Conservation (phyloP, 1,284 basidiomycete species). For the Moesziomyces parantarcticus region DNA sequence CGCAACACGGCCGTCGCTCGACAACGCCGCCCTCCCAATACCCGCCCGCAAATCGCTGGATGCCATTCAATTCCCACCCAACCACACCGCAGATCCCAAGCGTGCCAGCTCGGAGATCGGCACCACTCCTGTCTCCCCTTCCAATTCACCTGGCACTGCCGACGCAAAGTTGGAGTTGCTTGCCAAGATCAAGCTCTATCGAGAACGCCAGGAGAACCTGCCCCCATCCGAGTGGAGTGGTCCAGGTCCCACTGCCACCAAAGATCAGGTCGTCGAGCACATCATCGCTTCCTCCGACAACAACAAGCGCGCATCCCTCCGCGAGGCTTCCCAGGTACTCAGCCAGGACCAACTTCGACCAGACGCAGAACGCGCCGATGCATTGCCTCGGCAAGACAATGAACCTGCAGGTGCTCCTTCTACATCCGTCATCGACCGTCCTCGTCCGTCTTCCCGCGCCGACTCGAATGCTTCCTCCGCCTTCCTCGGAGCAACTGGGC, state of each 20-base stretch:
- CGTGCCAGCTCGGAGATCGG: constrained; percentile 40
- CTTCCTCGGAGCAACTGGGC: constrained; percentile 3
- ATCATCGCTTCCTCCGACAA: constrained; percentile 31
- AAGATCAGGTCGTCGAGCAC: constrained; percentile 48
- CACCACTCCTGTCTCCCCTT: constrained; percentile 1
- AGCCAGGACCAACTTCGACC: background rate
- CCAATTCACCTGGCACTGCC: background rate
- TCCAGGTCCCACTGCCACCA: constrained; percentile 45
- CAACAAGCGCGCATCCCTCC: constrained; percentile 22
- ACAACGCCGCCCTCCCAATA: constrained; percentile 8
- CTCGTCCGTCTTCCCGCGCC: constrained; percentile 32
- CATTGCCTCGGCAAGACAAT: background rate
- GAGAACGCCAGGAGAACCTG: constrained; percentile 59
- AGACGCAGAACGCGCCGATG: background rate
- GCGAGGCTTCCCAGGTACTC: constrained; percentile 23
- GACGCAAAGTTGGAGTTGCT: constrained; percentile 47
- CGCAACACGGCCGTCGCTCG: constrained; percentile 16
- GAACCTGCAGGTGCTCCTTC: background rate
- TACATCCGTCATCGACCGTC: constrained; percentile 22
- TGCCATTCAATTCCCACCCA: constrained; percentile 4
- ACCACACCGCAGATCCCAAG: background rate
- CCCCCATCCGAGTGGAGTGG: constrained; percentile 52
- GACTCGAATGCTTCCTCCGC: constrained; percentile 24
- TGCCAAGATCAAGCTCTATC: constrained; percentile 60
- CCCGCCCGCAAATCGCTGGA: constrained; percentile 20